Evolutionary conservation across 805 yeast genomes (phyloP).

Genomic region (Metschnikowia corniflorae): DNA sequence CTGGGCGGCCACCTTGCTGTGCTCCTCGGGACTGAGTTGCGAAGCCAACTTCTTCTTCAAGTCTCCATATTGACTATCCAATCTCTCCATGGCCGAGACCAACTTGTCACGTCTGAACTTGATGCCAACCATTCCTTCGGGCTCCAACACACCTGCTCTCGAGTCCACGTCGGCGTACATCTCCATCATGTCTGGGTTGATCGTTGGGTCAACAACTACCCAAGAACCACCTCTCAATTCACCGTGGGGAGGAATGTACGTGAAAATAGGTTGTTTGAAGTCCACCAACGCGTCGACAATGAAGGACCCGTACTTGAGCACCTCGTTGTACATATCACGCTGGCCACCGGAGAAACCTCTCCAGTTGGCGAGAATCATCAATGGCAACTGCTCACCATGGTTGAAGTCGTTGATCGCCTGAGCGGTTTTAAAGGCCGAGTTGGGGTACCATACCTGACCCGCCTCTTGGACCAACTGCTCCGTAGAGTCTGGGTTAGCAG

Average conservation of each 20-base stretch:
- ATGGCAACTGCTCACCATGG: conserved; percentile 95
- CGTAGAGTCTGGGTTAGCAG: conserved; percentile 94
- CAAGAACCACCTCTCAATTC: conserved; percentile 99
- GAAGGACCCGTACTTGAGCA: conserved; percentile 92
- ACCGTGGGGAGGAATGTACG: conserved; percentile 97
- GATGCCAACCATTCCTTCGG: conserved; percentile 99
- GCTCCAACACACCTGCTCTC: conserved; percentile 97
- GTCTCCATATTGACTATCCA: conserved; percentile 71
- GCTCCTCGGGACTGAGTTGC: conserved; percentile 58
- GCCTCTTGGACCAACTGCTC: conserved; percentile 89
- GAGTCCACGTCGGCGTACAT: conserved; percentile 97
- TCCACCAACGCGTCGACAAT: conserved; percentile 96
- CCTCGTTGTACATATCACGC: conserved; percentile 98
- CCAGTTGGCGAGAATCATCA: conserved; percentile 98
- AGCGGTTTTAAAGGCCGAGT: conserved; percentile 98
- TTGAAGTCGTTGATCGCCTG: conserved; percentile 98
- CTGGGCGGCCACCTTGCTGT: conserved; percentile 58
- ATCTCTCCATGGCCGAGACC: conserved; percentile 84
- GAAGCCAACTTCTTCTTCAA: conserved; percentile 59
- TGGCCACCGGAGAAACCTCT: conserved; percentile 99
- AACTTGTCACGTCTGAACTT: conserved; percentile 94
- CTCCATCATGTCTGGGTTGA: conserved; percentile 96
- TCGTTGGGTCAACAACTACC: conserved; percentile 99
- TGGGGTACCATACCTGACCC: conserved; percentile 99
- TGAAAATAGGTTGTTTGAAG: conserved; percentile 94